These are phyloP conservation scores for Ilex asprella DNA, from an alignment of 257 asterid genomes.

Conservation along the genomic window DNA sequence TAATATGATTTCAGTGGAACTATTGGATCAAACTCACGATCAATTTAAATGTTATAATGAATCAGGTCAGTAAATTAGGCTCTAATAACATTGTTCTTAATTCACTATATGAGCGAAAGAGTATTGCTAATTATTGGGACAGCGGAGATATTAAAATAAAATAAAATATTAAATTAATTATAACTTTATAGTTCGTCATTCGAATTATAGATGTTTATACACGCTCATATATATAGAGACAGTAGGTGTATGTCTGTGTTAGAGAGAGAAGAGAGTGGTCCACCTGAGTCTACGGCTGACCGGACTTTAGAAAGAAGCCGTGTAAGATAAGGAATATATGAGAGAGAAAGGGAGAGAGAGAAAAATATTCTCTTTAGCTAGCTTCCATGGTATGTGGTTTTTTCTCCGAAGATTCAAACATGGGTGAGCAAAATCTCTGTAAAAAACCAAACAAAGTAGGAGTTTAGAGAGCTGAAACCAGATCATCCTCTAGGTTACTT, in stretches of 20 bases:
- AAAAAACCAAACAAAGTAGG: neutral
- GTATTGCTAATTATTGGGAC: too few species aligned
- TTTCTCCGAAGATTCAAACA: conserved; percentile 42
- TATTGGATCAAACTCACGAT: too few species aligned
- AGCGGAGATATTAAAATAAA: too few species aligned
- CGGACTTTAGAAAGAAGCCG: conserved; percentile 53
- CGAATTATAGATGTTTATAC: too few species aligned
- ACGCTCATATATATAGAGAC: neutral
- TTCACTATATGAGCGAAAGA: too few species aligned
- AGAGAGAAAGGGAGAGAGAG: conserved; percentile 28
- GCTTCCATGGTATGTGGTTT: conserved; percentile 32
- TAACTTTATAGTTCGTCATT: too few species aligned
- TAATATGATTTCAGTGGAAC: too few species aligned
- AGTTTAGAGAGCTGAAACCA: conserved; percentile 3
- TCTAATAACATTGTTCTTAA: too few species aligned
- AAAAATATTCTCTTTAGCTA: conserved; percentile 25
- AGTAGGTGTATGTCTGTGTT: neutral
- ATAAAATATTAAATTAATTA: too few species aligned
- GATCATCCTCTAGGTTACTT: conserved; percentile 12
- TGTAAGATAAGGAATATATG: conserved; percentile 43
- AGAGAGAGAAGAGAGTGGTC: conserved; percentile 44
- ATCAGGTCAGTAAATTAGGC: too few species aligned
- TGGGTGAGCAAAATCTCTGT: conserved; percentile 24
- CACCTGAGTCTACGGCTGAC: conserved; percentile 76
- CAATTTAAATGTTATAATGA: too few species aligned